Evolutionary conservation across 2,329 filamentous ascomycete species (phyloP).

Genomic region (Hymenoscyphus salicellus): DNA sequence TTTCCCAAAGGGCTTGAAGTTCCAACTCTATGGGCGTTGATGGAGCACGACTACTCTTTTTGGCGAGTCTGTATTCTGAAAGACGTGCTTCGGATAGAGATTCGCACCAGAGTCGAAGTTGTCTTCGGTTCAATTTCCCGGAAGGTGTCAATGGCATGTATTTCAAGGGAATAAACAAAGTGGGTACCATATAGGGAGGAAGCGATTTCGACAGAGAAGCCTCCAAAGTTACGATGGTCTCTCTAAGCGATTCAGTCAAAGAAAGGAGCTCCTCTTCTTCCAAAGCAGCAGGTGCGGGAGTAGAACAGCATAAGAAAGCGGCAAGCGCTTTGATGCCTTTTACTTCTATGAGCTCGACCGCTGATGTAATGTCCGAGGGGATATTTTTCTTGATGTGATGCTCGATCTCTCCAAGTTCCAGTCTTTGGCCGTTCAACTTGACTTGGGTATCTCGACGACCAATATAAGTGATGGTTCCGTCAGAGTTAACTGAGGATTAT

Average conservation of each 20-base stretch:
- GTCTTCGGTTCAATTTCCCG: slow-evolving; percentile 39
- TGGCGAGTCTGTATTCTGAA: slow-evolving; percentile 5
- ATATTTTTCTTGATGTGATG: slow-evolving; percentile 16
- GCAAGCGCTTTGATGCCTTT: neutral
- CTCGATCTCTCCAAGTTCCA: slow-evolving; percentile 63
- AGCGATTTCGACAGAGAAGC: neutral
- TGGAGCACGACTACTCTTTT: slow-evolving; percentile 1
- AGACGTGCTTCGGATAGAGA: slow-evolving; percentile 7
- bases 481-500: slow-evolving; percentile 32
- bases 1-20: slow-evolving; percentile 27
- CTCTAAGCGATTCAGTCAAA: neutral
- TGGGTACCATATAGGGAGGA: slow-evolving; percentile 38
- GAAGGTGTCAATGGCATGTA: slow-evolving; percentile 34
- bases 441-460: slow-evolving; percentile 63
- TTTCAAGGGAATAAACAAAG: slow-evolving; percentile 33
- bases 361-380: neutral
- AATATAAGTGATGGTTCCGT: slow-evolving; percentile 58
- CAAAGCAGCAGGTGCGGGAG: neutral
- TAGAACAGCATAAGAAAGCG: neutral
- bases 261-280: neutral
- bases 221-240: neutral
- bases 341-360: slow-evolving; percentile 11
- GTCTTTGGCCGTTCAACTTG: slow-evolving; percentile 60
- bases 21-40: slow-evolving; percentile 20
- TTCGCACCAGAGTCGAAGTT: slow-evolving; percentile 28